Evolutionary conservation across 768 basidiomycete genomes (phyloP), one percentile per base, ranked within the genome.

Genomic region (Mycena indigotica): DNA sequence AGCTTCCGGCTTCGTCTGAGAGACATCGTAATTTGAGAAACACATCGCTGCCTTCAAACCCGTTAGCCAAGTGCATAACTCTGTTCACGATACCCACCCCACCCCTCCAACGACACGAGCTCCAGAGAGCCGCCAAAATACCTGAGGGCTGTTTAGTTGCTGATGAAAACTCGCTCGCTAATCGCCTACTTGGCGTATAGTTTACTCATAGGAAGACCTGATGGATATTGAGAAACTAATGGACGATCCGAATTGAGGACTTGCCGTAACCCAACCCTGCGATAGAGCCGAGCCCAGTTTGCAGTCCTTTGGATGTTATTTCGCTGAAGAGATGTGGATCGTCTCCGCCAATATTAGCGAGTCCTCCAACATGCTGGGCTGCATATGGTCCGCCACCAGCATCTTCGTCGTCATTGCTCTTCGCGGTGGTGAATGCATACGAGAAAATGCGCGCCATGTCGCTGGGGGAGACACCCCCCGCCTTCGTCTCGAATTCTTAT

Each of bases 121-220:
- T 94, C 89, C 24, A 95, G 77, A 4, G 87, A 87, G 17, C 93
- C 93, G 10, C 93, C 92, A 65, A 95, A 95, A 69, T 95, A 95
- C 62, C 84, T 87, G 53, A 56, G 58, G 17, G n/a, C n/a, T n/a
- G n/a, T n/a, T n/a, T n/a, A n/a, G n/a, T n/a, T n/a, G n/a, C 15
- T 38, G 2, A 51, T 39, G 21, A 28, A 8, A 46, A 28, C 32
- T 35, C 17, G 32, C 32, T 8, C 17, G 32, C 32, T 35, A 17
- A 17, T 17, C 32, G n/a, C 32, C 32, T 58, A 85, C 81, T 76
- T 84, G 16, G 88, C 85, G 65, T 90, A 89, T 48, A 91, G 69
- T 55, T 79, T 80, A 70, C 88, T 89, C 89, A 91, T 90, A 12
- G 89, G 89, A 52, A 91, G 73, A 1, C 60, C 58, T 39, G 46